Conservation (phyloP, 176 grass and related monocot genomes). For the Eleusine coracana region DNA sequence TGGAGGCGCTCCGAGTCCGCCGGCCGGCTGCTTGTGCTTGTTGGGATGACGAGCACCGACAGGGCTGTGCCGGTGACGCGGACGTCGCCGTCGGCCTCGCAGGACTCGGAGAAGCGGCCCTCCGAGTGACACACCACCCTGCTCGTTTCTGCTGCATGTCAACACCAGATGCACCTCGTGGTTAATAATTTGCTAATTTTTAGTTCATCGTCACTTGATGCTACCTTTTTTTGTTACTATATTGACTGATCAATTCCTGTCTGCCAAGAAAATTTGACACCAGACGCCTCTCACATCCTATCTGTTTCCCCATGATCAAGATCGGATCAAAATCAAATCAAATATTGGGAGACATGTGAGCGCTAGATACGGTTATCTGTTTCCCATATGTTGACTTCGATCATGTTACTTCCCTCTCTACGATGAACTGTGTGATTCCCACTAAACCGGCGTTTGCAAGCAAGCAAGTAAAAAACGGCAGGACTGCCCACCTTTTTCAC, state of each 20-base stretch:
- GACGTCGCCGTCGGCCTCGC: conserved; percentile 70
- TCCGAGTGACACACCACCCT: conserved; percentile 39
- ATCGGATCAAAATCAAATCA: neutral
- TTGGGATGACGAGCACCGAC: conserved; percentile 46
- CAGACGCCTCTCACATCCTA: neutral
- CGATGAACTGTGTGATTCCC: neutral
- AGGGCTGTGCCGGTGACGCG: conserved; percentile 50
- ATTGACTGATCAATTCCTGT: neutral
- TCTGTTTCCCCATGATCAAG: neutral
- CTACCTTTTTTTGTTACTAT: too few species aligned
- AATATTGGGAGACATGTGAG: neutral
- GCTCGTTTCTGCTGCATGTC: conserved; percentile 26
- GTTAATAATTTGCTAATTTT: neutral
- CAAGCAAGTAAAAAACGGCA: neutral
- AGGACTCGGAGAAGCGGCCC: conserved; percentile 57
- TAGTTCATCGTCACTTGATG: too few species aligned
- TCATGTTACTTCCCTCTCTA: neutral
- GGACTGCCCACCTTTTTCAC: conserved; percentile 29
- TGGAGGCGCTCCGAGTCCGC: conserved; percentile 30
- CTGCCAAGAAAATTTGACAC: too few species aligned
- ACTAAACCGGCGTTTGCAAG: neutral
- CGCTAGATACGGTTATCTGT: neutral
- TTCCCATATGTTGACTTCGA: neutral
- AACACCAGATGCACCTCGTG: neutral
- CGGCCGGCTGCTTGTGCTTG: neutral